Conservation (phyloP, 208 protist species). For the Trypanosoma grayi region DNA sequence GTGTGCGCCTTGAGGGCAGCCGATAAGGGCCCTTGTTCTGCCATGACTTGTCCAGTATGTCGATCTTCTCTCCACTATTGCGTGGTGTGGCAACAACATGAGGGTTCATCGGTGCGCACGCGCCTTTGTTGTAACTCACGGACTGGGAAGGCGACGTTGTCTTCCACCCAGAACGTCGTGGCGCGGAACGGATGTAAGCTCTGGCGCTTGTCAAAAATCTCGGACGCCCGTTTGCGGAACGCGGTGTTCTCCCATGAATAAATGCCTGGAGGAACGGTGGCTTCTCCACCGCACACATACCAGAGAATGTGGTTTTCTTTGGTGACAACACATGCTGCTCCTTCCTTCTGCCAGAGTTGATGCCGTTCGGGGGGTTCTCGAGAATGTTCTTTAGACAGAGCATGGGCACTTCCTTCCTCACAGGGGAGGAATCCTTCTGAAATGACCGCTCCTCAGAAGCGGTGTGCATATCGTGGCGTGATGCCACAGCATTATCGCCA, state of each 20-base stretch:
- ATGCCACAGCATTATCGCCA: background rate
- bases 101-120: too few species aligned
- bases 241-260: too few species aligned
- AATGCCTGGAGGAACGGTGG: background rate
- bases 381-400: background rate
- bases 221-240: too few species aligned
- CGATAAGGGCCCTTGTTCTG: background rate
- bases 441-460: background rate
- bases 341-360: background rate
- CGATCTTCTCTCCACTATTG: too few species aligned
- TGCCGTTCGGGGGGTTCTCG: background rate
- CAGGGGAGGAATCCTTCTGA: background rate
- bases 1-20: background rate
- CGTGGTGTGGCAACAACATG: too few species aligned
- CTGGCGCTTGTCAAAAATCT: too few species aligned
- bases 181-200: too few species aligned
- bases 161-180: too few species aligned
- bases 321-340: background rate
- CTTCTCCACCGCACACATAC: background rate
- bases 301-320: background rate
- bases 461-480: background rate
- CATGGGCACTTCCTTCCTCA: background rate
- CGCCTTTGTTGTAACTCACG: too few species aligned
- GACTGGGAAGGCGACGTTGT: too few species aligned
- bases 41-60: too few species aligned